Evolutionary conservation across 306 rosid genomes (phyloP), one percentile per base, ranked within the genome.

Genomic region (Lupinus albus): DNA sequence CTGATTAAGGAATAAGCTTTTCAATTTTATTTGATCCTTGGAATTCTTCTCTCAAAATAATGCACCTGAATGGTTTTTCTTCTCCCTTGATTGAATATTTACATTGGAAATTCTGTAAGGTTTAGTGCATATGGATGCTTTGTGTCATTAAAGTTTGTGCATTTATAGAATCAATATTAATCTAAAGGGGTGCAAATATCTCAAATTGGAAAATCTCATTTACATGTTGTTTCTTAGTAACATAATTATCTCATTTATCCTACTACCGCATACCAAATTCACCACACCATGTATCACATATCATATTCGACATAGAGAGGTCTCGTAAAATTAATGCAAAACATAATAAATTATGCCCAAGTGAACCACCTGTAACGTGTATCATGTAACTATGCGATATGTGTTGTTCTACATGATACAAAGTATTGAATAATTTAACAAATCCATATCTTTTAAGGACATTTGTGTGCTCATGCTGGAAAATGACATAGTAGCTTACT

Each of bases 1-100:
- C 89, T 46, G 76, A 73, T 91, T 85, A 81, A 75, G 84, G 39
- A 81, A 30, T 20, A 68, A 53, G 15, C 42, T 36, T 52, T 38
- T 7, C 10, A 36, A 13, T 17, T 21, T 77, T 17, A 64, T 50
- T 59, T 50, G 57, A 46, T 16, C n/a, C 14, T 2, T 15, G 16
- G 48, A 13, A 15, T 30, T 38, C 10, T 51, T 14, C 65, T 7
- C 45, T 52, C 71, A 30, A 45, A 56, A 17, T 11, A 16, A 16
- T 11, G 18, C n/a, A 35, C 60, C 16, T 50, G 3, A 4, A 32
- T 49, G 49, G 12, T 33, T 35, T 11, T 2, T 5, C 7, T 38
- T 72, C 62, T 52, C 9, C 30, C 39, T 48, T 41, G 28, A 63
- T 48, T 41, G 38, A 46, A 28, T 21, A 54, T 54, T 53, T 54